A percentile compares a stretch with the other conserved stretches of the same genome.
Evolutionary conservation across 2,329 filamentous ascomycete genomes (phyloP).

Genomic region (Akanthomyces dipterigenus): DNA sequence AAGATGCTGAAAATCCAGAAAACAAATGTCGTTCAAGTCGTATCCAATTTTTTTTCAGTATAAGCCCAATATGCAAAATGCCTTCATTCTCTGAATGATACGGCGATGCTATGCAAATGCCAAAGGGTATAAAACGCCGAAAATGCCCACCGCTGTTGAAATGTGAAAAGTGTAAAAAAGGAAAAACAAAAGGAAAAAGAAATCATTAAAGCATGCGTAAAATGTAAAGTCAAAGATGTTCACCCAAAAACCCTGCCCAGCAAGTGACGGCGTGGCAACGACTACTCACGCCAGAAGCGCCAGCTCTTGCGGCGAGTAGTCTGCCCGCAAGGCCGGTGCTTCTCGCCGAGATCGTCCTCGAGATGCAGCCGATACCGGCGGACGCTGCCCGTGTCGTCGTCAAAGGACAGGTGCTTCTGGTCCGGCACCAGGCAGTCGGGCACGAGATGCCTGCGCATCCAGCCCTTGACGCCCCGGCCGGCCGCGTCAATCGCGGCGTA

Average conservation of each 20-base stretch:
- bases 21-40: conserved; percentile 10
- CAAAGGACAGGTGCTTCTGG: conserved; percentile 46
- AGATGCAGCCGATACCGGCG: conserved; percentile 55
- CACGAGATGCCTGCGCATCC: conserved; percentile 49
- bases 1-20: not conserved
- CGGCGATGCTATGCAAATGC: conserved; percentile 8
- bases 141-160: conserved; percentile 22
- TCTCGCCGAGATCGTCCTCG: conserved; percentile 35
- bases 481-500: conserved; percentile 62
- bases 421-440: conserved; percentile 54
- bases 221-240: not conserved
- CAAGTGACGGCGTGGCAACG: not conserved
- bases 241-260: too few species aligned
- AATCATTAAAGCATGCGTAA: conserved; percentile 9
- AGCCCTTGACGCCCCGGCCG: conserved; percentile 52
- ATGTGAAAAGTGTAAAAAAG: not conserved
- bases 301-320: conserved; percentile 11
- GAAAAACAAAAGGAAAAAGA: conserved; percentile 7
- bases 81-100: conserved; percentile 6
- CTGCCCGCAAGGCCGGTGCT: conserved; percentile 12
- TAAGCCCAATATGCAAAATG: conserved; percentile 17
- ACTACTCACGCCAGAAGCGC: conserved; percentile 16
- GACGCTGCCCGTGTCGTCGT: conserved; percentile 58
- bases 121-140: conserved; percentile 31
- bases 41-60: conserved; percentile 18